phyloP scores from a whole-genome alignment of 352 stramenopile genomes.

The Saprolegnia diclina region DNA sequence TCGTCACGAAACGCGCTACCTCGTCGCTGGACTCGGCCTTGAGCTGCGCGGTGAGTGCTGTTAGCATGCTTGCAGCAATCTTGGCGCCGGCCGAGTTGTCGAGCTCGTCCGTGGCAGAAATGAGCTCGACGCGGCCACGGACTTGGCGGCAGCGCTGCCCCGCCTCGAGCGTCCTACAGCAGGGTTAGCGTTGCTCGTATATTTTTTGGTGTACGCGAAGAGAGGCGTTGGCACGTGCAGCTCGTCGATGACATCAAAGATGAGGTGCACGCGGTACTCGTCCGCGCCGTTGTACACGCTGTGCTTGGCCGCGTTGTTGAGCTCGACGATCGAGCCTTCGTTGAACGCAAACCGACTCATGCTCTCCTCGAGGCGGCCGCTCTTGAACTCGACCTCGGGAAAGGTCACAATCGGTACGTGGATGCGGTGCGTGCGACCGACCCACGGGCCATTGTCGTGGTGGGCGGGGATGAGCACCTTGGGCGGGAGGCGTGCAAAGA shows the following conservation, averaged over 20 bases:
- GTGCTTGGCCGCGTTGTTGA: constrained; percentile 99
- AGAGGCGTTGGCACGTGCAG: neutral
- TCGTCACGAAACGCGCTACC: neutral
- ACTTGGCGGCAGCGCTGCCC: constrained; percentile 49
- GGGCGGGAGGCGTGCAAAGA: constrained; percentile 93
- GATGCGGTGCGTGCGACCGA: constrained; percentile 93
- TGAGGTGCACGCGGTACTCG: constrained; percentile 94
- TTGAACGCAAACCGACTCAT: constrained; percentile 89
- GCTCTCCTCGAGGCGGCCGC: constrained; percentile 63
- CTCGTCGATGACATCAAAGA: constrained; percentile 97
- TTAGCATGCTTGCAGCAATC: neutral
- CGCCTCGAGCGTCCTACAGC: constrained; percentile 31
- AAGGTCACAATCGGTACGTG: constrained; percentile 95
- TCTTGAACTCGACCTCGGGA: constrained; percentile 32
- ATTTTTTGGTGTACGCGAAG: neutral
- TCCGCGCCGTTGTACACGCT: constrained; percentile 89
- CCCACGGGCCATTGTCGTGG: constrained; percentile 97
- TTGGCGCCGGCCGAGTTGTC: neutral
- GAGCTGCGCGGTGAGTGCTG: neutral
- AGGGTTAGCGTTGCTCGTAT: neutral
- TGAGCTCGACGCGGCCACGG: constrained; percentile 47
- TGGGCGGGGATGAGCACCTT: constrained; percentile 95
- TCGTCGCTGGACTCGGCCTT: neutral
- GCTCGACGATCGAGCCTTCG: constrained; percentile 94
- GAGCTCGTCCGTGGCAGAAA: constrained; percentile 21